Base-by-base conservation (phyloP, 2,329 filamentous ascomycete genomes). In the Beauveria sp. region DNA sequence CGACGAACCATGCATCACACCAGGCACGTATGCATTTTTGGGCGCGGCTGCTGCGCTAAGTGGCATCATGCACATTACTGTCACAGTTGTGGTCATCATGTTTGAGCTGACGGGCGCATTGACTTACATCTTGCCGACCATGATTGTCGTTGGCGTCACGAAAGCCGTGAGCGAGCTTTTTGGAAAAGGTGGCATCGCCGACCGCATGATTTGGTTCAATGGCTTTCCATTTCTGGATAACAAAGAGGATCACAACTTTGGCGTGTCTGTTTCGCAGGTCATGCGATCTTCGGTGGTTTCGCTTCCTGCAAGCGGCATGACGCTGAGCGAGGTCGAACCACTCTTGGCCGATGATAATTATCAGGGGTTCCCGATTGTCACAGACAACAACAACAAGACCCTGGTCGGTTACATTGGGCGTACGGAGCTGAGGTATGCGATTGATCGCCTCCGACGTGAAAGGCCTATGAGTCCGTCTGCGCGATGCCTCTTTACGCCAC, bases 51-150 rank as follows among this genome's bases (percentile, higher is more conserved):
- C 95, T 2, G 91, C 95, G 0, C 80, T 99, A 26, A 93, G 90
- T 72, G 95, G 95, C 10, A 97, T 98, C 70, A 99, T 98, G 93
- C 95, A 98, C 74, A 90, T 99, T 65, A 97, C 93, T 0, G 87
- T 99, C 18, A 96, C 93, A 0, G 92, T 99, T 10, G 93, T 97
- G 2, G 95, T 99, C 69, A 99, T 99, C 74, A 98, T 99, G 95
- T 98, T 98, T 70, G 95, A 99, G 75, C 82, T 99, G 54, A 99
- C 95, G 0, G 95, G 95, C n/a, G 95, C 95, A 7, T 78, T 98
- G 63, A 96, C 93, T 1, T 99, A 99, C 71, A 98, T 99, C 66
- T 78, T 99, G 30, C 95, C 95, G 0, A 98, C 93, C 16, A 99
- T 99, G 95, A 97, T 99, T 67, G 95, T 98, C 0, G 95, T 98